Evolutionary conservation across 805 yeast species (phyloP).

Genomic region (Dipodascus geniculatus): DNA sequence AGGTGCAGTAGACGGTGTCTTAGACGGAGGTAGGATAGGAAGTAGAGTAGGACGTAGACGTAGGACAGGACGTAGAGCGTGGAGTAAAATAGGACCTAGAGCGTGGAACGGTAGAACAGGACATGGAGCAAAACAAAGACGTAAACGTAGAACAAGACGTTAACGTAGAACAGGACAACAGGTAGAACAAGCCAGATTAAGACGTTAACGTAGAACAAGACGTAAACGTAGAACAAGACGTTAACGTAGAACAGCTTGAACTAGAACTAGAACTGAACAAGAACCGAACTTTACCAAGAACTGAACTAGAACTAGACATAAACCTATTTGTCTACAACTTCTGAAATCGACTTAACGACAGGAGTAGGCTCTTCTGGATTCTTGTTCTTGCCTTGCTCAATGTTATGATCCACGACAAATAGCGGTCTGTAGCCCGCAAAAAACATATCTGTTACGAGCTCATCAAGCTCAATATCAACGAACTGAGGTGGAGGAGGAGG

Average conservation of each 20-base stretch:
- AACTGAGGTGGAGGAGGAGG: background rate
- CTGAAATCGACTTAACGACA: background rate
- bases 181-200: too few relatives aligned
- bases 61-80: too few relatives aligned
- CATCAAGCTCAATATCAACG: conserved; percentile 1
- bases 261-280: too few relatives aligned
- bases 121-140: too few relatives aligned
- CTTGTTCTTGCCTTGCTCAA: background rate
- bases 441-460: conserved; percentile 27
- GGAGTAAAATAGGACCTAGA: too few relatives aligned
- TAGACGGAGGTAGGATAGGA: too few relatives aligned
- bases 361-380: background rate
- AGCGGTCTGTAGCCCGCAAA: conserved; percentile 38
- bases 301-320: background rate
- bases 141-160: background rate
- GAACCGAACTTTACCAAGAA: too few relatives aligned
- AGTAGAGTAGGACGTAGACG: background rate
- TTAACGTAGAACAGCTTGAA: too few relatives aligned
- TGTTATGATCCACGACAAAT: conserved; percentile 28
- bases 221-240: background rate
- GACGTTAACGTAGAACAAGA: background rate
- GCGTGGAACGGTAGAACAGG: too few relatives aligned
- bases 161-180: too few relatives aligned
- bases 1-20: too few relatives aligned
- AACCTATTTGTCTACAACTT: background rate